phyloP scores from a whole-genome alignment of 768 basidiomycete genomes.

The Pleurotus eryngii region DNA sequence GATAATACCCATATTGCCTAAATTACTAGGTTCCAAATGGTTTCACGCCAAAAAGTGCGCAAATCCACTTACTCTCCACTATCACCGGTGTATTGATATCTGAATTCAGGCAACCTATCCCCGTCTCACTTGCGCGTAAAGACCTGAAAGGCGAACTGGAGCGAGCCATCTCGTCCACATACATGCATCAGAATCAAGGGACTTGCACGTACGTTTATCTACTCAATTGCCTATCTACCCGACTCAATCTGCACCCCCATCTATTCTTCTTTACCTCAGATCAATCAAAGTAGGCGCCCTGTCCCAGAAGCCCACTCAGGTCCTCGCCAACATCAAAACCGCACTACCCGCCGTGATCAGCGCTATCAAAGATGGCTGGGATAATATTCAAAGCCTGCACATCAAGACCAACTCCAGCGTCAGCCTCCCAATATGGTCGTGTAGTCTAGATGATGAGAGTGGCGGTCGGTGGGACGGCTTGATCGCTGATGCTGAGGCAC shows the following conservation, averaged over 20 bases:
- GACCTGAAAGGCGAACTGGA: constrained; percentile 92
- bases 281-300: constrained; percentile 81
- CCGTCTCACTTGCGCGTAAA: constrained; percentile 84
- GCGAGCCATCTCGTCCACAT: constrained; percentile 88
- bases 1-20: constrained; percentile 82
- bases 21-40: constrained; percentile 84
- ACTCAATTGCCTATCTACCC: not conserved
- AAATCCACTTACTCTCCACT: not conserved
- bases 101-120: constrained; percentile 80
- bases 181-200: constrained; percentile 93
- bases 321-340: constrained; percentile 71
- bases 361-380: constrained; percentile 79
- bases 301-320: constrained; percentile 69
- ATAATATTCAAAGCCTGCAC: constrained; percentile 83
- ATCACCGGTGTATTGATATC: constrained; percentile 10
- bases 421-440: constrained; percentile 90
- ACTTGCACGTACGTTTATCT: constrained; percentile 75
- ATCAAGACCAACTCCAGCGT: constrained; percentile 87
- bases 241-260: not conserved
- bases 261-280: constrained; percentile 32
- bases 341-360: constrained; percentile 75
- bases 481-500: constrained; percentile 20
- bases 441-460: constrained; percentile 58
- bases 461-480: constrained; percentile 62
- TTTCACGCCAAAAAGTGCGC: constrained; percentile 94